phyloP scores from a whole-genome alignment of 768 basidiomycete species.

The Leccinum fibrillosum region DNA sequence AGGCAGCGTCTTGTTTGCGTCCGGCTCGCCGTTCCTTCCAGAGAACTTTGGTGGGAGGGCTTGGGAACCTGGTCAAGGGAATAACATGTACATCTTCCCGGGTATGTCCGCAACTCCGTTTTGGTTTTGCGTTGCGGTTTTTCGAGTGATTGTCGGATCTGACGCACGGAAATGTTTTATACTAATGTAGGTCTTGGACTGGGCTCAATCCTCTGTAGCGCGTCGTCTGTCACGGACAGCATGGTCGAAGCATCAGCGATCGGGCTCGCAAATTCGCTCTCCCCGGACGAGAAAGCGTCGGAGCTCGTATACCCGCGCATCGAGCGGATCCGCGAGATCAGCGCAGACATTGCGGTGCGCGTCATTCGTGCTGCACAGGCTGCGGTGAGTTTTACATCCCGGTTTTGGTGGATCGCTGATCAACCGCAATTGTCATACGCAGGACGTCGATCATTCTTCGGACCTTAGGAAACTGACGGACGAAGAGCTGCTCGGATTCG shows the following conservation, averaged over 20 bases:
- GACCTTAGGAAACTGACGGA: conserved; percentile 59
- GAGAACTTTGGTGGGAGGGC: conserved; percentile 51
- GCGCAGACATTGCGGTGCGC: conserved; percentile 62
- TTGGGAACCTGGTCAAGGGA: conserved; percentile 84
- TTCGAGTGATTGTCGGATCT: not conserved
- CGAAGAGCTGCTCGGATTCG: conserved; percentile 47
- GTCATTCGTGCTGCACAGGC: conserved; percentile 83
- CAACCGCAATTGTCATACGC: not conserved
- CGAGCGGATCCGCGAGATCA: conserved; percentile 84
- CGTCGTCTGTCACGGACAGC: conserved; percentile 67
- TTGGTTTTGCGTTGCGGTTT: too few species aligned
- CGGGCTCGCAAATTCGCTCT: conserved; percentile 74
- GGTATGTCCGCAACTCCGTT: conserved; percentile 33
- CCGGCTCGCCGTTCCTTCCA: conserved; percentile 80
- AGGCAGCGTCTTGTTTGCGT: conserved; percentile 81
- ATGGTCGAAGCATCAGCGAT: conserved; percentile 90
- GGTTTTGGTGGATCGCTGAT: not conserved
- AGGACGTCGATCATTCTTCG: conserved; percentile 54
- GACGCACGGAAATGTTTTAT: not conserved
- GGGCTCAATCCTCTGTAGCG: conserved; percentile 69
- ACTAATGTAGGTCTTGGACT: conserved; percentile 47
- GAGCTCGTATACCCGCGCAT: conserved; percentile 83
- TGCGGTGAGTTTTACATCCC: conserved; percentile 44
- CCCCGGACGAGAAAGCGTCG: conserved; percentile 56
- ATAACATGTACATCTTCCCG: conserved; percentile 90